Evolutionary conservation across 139 green algal species (phyloP), one percentile per base, ranked within the genome.

Genomic region (Yamagishiella unicocca): DNA sequence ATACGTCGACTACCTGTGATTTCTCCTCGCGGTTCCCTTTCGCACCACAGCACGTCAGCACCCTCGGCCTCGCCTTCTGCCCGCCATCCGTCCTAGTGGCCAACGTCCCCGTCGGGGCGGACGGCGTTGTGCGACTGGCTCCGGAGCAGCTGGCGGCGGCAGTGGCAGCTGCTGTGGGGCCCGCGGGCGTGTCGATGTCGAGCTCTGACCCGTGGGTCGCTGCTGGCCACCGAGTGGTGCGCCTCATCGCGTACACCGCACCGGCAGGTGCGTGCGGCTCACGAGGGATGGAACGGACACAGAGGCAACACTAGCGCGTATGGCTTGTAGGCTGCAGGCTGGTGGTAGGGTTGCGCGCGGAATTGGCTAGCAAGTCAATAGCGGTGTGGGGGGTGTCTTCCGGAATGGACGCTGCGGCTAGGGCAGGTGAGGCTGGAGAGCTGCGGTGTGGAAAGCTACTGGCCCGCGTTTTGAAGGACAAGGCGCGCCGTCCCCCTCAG

Each of bases 31-130:
- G 50, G 50, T 61, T 61, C 14, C 14, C 50, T 12, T 61, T 12
- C 14, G 14, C 17, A 17, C 50, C 12, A 61, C 50, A 61, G 50
- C 22, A 68, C 58, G 58, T 68, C 7, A 45, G 72, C 42, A 43
- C 72, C 12, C 40, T 83, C 19, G 75, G 40, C 24, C n/a, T 83
- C 31, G 75, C 50, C 22, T 83, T 68, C 50, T 83, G 75, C 46
- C 75, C 50, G 10, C 75, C 75, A 4, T 50, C 75, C 24, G 40
- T 83, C 17, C 50, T 83, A 5, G 8, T 83, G n/a, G n/a, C 54
- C 29, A 68, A 83, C 54, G 53, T 83, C 17, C 53, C 75, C 0
- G 50, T 70, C 33, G 10, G 5, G 8, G 6, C 50, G 8, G 72
- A 80, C 43, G 72, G 43, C 17, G 12, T 29, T 1, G n/a, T 80